Base-by-base conservation (phyloP, 106 monocot genomes). In the Dioscorea dumetorum region DNA sequence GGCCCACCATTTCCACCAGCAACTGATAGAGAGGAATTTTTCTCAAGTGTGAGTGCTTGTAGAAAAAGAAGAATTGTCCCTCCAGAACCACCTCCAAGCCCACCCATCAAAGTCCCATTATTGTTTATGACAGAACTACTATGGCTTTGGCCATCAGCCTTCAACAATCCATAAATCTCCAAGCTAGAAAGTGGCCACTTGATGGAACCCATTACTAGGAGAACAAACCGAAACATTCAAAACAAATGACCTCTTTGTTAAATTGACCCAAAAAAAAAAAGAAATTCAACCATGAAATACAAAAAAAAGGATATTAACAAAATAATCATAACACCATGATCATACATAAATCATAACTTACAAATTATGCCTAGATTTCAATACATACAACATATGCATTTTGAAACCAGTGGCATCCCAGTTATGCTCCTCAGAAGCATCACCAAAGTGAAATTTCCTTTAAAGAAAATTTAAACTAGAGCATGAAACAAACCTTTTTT, bases 41-140 rank as follows among this genome's bases (percentile, higher is more conserved):
- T 23, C 35, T 81, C 78, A 34, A 88, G 68, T 50, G 78, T 0
- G 51, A 94, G 74, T 4, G 56, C 51, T 64, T 85, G 90, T 64
- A 94, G 78, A 62, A 91, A 94, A 31, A 94, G 80, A 67, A 94
- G 94, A 72, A 90, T 62, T 35, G 90, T 88, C 28, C 94, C 94
- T 64, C 94, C 94, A 70, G 94, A 94, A 63, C 90, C 94, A 70
- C 94, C 94, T 19, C 94, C 94, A 15, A 85, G 51, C 5, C 94
- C 94, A 64, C 94, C 87, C 64, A 80, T 71, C 48, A 70, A 15
- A 57, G 85, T 73, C n/a, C 67, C 72, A 64, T 86, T 85, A 35
- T 61, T 34, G 49, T 67, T 81, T n/a, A 41, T 73, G 59, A 16
- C 69, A 24, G 69, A 58, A 16, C 57, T 65, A 21, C 24, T 63